phyloP scores from a whole-genome alignment of 345 rosid species.

The Melaleuca alternifolia region DNA sequence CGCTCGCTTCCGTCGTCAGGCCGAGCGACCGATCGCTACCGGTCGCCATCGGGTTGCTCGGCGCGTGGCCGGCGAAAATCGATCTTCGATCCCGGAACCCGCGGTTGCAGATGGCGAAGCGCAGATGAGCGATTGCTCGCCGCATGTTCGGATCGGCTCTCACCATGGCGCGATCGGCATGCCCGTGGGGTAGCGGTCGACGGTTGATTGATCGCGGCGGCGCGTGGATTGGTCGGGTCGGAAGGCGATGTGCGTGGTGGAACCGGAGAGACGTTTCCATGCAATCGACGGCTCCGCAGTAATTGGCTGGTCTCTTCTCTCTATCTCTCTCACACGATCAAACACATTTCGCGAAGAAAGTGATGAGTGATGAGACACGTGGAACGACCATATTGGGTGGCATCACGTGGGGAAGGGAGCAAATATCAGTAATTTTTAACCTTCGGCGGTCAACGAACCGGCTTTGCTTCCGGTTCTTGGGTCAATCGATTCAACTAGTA shows the following conservation, averaged over 20 bases:
- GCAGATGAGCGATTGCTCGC: background rate
- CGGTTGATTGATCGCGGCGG: background rate
- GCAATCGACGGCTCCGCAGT: background rate
- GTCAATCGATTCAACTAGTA: background rate
- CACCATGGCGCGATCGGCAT: background rate
- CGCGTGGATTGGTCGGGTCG: background rate
- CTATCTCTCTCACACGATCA: background rate
- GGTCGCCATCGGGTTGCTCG: background rate
- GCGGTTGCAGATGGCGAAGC: background rate
- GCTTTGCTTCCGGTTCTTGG: background rate
- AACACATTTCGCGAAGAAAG: background rate
- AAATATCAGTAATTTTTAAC: no score
- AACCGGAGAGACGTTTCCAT: slow-evolving; percentile 4
- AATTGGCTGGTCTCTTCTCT: background rate
- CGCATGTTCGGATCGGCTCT: background rate
- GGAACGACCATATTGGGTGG: background rate
- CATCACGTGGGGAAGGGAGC: background rate
- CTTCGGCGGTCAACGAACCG: background rate
- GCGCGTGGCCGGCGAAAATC: background rate
- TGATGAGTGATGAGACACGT: background rate
- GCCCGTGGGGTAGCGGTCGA: background rate
- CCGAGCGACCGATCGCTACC: background rate
- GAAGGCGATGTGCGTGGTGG: background rate
- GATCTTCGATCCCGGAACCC: background rate
- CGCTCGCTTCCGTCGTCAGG: background rate